Conservation (phyloP, 805 yeast species). For the Starmerella tilneyi region DNA sequence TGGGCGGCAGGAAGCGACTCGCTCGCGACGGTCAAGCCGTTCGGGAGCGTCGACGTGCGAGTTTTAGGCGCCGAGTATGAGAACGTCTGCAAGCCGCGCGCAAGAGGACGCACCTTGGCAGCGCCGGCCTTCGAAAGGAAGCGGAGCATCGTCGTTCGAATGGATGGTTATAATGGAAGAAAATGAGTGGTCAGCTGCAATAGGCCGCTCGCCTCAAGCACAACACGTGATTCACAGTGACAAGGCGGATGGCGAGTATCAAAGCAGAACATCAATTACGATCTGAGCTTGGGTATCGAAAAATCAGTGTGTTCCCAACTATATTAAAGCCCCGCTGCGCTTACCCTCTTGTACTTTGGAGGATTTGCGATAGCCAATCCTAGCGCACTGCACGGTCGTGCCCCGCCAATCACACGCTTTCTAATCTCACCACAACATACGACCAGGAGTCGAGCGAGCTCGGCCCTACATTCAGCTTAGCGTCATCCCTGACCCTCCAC, state of each 20-base stretch:
- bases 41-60: slow-evolving; percentile 63
- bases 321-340: too few relatives aligned
- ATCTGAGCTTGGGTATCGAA: too few relatives aligned
- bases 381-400: too few relatives aligned
- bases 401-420: slow-evolving; percentile 8
- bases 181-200: slow-evolving; percentile 21
- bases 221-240: slow-evolving; percentile 9
- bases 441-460: too few relatives aligned
- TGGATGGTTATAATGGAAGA: slow-evolving; percentile 12
- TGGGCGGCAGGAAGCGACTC: slow-evolving; percentile 76
- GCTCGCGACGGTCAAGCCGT: slow-evolving; percentile 90
- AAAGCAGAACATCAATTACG: too few relatives aligned
- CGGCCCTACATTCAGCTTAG: too few relatives aligned
- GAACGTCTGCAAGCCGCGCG: slow-evolving; percentile 25
- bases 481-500: background rate
- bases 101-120: slow-evolving; percentile 15
- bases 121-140: slow-evolving; percentile 23
- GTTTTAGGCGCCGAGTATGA: slow-evolving; percentile 36
- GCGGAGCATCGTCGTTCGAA: slow-evolving; percentile 19
- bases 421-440: slow-evolving; percentile 3
- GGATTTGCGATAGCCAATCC: too few relatives aligned
- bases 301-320: too few relatives aligned
- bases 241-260: too few relatives aligned
- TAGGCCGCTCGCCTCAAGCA: background rate
- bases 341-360: too few relatives aligned